Conservation (phyloP, 164 flowering plant genomes). For the Nymphaea thermarum region DNA sequence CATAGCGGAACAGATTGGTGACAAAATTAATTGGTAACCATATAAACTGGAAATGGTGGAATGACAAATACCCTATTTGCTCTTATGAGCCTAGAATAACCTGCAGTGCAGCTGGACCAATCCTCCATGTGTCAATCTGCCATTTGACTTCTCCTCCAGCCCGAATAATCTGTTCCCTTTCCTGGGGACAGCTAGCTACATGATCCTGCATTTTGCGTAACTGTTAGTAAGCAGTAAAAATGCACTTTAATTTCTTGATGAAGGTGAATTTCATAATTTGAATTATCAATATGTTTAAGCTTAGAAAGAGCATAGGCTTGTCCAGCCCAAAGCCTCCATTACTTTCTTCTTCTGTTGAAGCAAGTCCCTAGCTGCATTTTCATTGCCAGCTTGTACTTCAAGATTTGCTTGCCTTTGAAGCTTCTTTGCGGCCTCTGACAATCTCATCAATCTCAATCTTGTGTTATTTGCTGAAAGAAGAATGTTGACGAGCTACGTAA, state of each 20-base stretch:
- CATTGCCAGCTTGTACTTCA: conserved; percentile 49
- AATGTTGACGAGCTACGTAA: neutral
- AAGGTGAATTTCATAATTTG: too few relatives aligned
- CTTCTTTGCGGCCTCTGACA: conserved; percentile 73
- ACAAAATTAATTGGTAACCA: too few relatives aligned
- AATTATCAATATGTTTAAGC: too few relatives aligned
- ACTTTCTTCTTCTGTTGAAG: conserved; percentile 75
- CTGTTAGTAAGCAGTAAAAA: too few relatives aligned
- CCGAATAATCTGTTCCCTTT: conserved; percentile 64
- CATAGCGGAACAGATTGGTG: too few relatives aligned
- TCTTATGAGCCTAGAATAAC: conserved; percentile 17
- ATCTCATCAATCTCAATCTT: conserved; percentile 55
- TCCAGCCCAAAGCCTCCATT: conserved; percentile 37
- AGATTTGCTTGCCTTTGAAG: conserved; percentile 55
- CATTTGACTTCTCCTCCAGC: conserved; percentile 78
- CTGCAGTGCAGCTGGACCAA: conserved; percentile 93
- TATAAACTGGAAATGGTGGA: too few relatives aligned
- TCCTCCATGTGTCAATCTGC: conserved; percentile 95
- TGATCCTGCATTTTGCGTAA: conserved; percentile 46
- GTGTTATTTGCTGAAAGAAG: conserved; percentile 51
- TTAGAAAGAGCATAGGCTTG: too few relatives aligned
- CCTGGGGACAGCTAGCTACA: conserved; percentile 73
- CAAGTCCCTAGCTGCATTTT: conserved; percentile 62
- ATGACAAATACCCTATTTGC: too few relatives aligned
- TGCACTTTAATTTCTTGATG: too few relatives aligned